Percentiles rank a stretch among this genome's conserved stretches.
Conservation (phyloP, 352 stramenopile genomes). For the Globisporangium alternatum region DNA sequence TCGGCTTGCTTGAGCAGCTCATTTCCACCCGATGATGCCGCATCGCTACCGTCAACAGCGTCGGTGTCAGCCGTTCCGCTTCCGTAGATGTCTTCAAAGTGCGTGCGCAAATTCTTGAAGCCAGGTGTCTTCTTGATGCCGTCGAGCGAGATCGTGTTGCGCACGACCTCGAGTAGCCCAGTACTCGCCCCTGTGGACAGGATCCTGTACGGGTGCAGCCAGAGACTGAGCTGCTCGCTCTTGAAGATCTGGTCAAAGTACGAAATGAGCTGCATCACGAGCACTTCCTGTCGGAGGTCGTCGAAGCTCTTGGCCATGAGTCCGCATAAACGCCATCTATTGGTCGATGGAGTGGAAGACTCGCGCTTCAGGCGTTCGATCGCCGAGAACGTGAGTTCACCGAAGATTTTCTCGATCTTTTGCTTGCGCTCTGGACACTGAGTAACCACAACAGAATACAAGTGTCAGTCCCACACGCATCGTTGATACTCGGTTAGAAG, state of each 20-base stretch:
- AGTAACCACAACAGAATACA: background rate
- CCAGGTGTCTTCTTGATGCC: constrained; percentile 91
- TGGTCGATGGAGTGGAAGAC: constrained; percentile 1
- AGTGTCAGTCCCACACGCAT: background rate
- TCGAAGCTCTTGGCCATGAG: constrained; percentile 98
- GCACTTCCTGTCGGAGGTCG: constrained; percentile 96
- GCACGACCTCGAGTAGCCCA: constrained; percentile 95
- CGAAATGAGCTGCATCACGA: constrained; percentile 97
- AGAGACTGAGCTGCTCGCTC: constrained; percentile 88
- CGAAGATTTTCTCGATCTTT: constrained; percentile 63
- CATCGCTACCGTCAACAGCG: constrained; percentile 28
- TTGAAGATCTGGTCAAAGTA: constrained; percentile 94
- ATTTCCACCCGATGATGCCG: background rate
- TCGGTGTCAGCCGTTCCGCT: constrained; percentile 37
- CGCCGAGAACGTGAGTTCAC: constrained; percentile 56
- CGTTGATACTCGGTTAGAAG: background rate
- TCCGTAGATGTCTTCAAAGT: constrained; percentile 94
- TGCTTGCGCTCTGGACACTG: constrained; percentile 29
- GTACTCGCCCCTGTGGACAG: constrained; percentile 93
- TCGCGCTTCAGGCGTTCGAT: constrained; percentile 36
- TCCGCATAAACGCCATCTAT: constrained; percentile 46
- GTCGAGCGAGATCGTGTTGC: constrained; percentile 96
- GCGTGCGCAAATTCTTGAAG: constrained; percentile 84
- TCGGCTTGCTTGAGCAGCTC: constrained; percentile 62
- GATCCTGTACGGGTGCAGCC: constrained; percentile 95